Base-by-base conservation (phyloP, 768 basidiomycete species). In the Pseudohyphozyma bogoriensis region DNA sequence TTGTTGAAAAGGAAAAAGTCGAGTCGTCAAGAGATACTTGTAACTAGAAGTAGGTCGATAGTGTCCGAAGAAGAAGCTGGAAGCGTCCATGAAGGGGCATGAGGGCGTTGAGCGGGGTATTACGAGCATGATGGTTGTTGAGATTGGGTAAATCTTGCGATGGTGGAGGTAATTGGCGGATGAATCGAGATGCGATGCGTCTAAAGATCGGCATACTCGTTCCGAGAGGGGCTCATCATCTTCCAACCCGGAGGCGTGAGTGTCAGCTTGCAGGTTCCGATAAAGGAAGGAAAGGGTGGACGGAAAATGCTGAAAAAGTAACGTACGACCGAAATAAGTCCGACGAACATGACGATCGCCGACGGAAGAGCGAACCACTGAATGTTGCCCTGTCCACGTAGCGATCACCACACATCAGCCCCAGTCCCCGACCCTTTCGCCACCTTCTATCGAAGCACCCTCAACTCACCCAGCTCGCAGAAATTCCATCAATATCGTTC, bases 331-430 rank as follows among this genome's bases (percentile, higher is more conserved):
- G 37, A 45, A 16, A 57, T 22, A 40, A 67, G 35, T 1, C 56
- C 65, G 5, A 59, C 59, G 32, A 67, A 15, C 56, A 58, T 60
- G 40, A 63, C 42, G 20, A 63, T 51, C n/a, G 37, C 37, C 1
- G 29, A 58, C 1, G 65, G 65, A 10, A 67, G 59, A 1, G 42
- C 26, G 51, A 60, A 67, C 65, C 65, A 67, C 55, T 63, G 65
- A 28, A 58, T 47, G 39, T 67, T 67, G 33, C 65, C 65, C 65
- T 60, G 36, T n/a, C 12, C 5, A 5, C 11, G n/a, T 18, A 33
- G n/a, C 24, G 15, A 22, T n/a, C n/a, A n/a, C n/a, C 18, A n/a
- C 15, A 18, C 33, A 18, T 51, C 11, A 51, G 50, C 33, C 18
- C 13, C 10, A 10, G n/a, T n/a, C n/a, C n/a, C n/a, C n/a, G n/a